Percentiles rank a stretch among this genome's conserved stretches.
Conservation (phyloP, 441 rosid species). For the Pelargonium fulgidum region DNA sequence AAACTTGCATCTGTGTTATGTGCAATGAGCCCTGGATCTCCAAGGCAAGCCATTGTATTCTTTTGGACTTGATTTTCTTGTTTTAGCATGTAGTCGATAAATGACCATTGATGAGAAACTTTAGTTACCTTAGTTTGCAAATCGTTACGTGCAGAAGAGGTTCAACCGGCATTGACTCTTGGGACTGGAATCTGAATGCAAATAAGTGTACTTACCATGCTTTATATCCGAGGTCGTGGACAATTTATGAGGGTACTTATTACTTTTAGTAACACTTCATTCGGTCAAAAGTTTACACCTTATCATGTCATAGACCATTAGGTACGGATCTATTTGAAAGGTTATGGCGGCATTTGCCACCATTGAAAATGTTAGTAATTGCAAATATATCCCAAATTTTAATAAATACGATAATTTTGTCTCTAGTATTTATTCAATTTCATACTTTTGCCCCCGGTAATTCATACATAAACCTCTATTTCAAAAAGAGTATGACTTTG, state of each 20-base stretch:
- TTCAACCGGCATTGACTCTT: background rate
- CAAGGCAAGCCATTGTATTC: background rate
- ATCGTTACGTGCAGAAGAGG: background rate
- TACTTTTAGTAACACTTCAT: no score
- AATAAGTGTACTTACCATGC: constrained; percentile 1
- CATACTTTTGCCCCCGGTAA: no score
- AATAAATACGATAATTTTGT: no score
- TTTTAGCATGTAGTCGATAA: background rate
- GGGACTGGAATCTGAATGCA: background rate
- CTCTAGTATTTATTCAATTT: no score
- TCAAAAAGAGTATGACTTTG: no score
- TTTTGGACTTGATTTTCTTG: background rate
- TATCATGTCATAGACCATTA: no score
- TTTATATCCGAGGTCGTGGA: background rate
- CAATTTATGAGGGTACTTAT: background rate
- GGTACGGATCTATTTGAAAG: no score
- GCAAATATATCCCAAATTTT: no score
- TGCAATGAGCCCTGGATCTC: background rate
- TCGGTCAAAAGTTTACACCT: no score
- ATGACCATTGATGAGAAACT: background rate
- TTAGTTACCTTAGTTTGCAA: background rate
- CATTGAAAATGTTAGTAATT: no score
- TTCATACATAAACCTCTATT: no score
- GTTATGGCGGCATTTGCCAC: no score
- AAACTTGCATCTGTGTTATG: background rate